Evolutionary conservation across 257 asterid species (phyloP).

Genomic region (Buddleja alternifolia): DNA sequence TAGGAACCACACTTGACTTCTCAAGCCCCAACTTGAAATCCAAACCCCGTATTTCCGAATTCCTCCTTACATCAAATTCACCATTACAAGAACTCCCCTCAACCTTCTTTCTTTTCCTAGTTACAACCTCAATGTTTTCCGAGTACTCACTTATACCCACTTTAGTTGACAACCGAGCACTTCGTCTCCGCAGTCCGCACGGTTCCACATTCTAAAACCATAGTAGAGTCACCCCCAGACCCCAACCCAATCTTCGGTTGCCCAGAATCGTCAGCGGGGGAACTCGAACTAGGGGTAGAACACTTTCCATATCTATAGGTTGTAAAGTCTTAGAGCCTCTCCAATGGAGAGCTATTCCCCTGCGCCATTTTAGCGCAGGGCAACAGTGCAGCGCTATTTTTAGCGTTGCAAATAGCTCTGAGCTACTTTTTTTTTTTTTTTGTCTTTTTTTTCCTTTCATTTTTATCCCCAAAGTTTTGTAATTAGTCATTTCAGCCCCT

Average conservation of each 20-base stretch:
- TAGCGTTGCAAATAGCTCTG: too few relatives aligned
- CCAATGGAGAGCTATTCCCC: too few relatives aligned
- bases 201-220: slow-evolving; percentile 34
- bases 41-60: slow-evolving; percentile 20
- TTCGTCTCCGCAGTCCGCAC: slow-evolving; percentile 58
- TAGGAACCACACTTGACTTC: slow-evolving; percentile 23
- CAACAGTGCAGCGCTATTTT: too few relatives aligned
- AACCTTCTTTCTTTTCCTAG: slow-evolving; percentile 40
- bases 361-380: too few relatives aligned
- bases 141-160: slow-evolving; percentile 16
- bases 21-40: slow-evolving; percentile 37
- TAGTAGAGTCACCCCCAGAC: slow-evolving; percentile 14
- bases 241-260: slow-evolving; percentile 27
- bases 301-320: slow-evolving; percentile 26
- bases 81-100: slow-evolving; percentile 16
- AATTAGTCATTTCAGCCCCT: too few relatives aligned
- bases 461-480: too few relatives aligned
- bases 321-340: slow-evolving; percentile 27
- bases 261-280: slow-evolving; percentile 21
- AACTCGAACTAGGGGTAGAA: slow-evolving; percentile 35
- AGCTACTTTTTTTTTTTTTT: too few relatives aligned
- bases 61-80: slow-evolving; percentile 16
- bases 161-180: slow-evolving; percentile 67
- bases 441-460: too few relatives aligned
- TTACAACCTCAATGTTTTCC: slow-evolving; percentile 33